Conservation (phyloP, 2,329 filamentous ascomycete genomes). For the Talaromyces sp. region DNA sequence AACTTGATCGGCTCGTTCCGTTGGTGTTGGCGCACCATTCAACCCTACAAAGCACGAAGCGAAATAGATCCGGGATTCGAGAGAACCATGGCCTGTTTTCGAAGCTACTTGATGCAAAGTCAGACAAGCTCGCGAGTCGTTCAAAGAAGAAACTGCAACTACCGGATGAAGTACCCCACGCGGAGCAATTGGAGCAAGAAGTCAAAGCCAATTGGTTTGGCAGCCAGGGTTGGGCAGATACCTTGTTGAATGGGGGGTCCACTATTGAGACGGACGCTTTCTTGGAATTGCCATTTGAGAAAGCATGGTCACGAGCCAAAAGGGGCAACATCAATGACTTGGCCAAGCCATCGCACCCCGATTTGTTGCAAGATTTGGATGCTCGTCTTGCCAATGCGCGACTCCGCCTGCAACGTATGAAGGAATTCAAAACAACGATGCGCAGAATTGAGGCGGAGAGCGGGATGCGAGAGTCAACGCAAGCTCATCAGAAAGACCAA, state of each 20-base stretch:
- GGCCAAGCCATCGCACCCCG: slow-evolving; percentile 18
- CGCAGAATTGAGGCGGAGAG: slow-evolving; percentile 14
- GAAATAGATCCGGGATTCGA: slow-evolving; percentile 56
- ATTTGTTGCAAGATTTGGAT: slow-evolving; percentile 65
- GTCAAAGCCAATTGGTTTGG: slow-evolving; percentile 73
- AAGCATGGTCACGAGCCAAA: slow-evolving; percentile 66
- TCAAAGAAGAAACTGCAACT: slow-evolving; percentile 22
- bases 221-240: slow-evolving; percentile 67
- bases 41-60: slow-evolving; percentile 58
- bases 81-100: slow-evolving; percentile 61
- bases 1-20: slow-evolving; percentile 49
- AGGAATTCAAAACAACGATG: slow-evolving; percentile 53
- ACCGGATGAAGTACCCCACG: slow-evolving; percentile 38
- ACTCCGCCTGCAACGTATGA: slow-evolving; percentile 67
- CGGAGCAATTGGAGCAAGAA: slow-evolving; percentile 37
- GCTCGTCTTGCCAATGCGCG: slow-evolving; percentile 62
- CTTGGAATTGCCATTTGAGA: slow-evolving; percentile 63
- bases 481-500: slow-evolving; percentile 6
- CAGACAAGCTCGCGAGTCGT: slow-evolving; percentile 46
- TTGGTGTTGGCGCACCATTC: slow-evolving; percentile 70
- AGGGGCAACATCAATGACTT: slow-evolving; percentile 49
- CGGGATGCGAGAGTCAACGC: slow-evolving; percentile 5
- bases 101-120: slow-evolving; percentile 60
- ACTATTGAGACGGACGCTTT: slow-evolving; percentile 56
- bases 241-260: slow-evolving; percentile 64